A percentile compares a stretch with the other conserved stretches of the same genome.
Evolutionary conservation across 148 eudicot genomes (phyloP).

Genomic region (Euryodendron excelsum): DNA sequence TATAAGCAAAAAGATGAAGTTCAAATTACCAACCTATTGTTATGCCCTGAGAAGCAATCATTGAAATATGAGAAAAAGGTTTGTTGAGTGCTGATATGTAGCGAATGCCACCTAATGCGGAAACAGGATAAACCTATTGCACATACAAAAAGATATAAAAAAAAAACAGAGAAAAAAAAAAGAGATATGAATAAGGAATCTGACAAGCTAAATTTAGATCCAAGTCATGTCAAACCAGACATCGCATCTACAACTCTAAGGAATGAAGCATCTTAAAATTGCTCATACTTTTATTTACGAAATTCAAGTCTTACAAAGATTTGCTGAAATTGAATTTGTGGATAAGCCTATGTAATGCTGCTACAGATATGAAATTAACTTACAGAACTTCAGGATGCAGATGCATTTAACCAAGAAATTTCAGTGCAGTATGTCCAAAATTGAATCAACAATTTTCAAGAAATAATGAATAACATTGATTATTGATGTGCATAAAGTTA

Average conservation of each 20-base stretch:
- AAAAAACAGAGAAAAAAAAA: background rate
- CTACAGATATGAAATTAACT: too few relatives aligned
- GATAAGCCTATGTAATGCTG: too few relatives aligned
- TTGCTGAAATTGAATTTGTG: background rate
- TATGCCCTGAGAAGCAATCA: conserved; percentile 95
- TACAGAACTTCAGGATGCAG: background rate
- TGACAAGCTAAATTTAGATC: background rate
- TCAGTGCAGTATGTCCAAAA: background rate
- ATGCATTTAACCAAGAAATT: background rate
- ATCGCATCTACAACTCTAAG: background rate
- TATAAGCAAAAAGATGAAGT: background rate
- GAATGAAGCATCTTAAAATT: background rate
- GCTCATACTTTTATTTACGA: background rate
- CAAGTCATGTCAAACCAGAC: background rate
- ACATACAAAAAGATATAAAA: background rate
- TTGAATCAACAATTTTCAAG: background rate
- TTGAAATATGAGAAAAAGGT: conserved; percentile 80
- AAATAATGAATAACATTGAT: background rate
- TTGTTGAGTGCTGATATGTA: conserved; percentile 71
- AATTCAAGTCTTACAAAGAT: background rate
- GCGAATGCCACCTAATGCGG: conserved; percentile 67
- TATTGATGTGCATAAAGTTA: background rate
- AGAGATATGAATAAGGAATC: background rate
- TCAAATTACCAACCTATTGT: conserved; percentile 41
- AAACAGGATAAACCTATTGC: conserved; percentile 76